Evolutionary conservation across 2,329 filamentous ascomycete species (phyloP), one percentile per base, ranked within the genome.

Genomic region (Colletotrichum chlorophyti): DNA sequence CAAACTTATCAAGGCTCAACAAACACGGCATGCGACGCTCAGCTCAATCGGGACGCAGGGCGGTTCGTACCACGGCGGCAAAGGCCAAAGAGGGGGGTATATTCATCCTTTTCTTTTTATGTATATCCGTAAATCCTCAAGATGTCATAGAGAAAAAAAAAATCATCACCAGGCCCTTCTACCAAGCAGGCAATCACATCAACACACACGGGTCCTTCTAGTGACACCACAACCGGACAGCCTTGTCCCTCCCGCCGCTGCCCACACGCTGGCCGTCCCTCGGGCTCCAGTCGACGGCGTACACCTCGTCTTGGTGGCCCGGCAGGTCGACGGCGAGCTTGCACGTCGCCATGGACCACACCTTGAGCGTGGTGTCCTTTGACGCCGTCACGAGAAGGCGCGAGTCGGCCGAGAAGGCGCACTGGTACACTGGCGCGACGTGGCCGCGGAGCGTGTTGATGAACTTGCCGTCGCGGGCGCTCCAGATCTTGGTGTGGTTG

Each of bases 401-500:
- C 15, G 91, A 96, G 72, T 99, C 95, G 2, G 95, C 91, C 10
- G 91, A 96, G 78, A 97, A 99, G 37, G 90, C 88, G 67, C 91
- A 92, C 76, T 96, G 92, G 48, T 97, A 98, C 14, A 98, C 93
- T 2, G 93, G 89, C 1, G 90, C 93, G 38, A 85, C 93, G 74
- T 98, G 95, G 7, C 93, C 95, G 51, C 93, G 85, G 26, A 98
- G 82, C 0, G 92, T 97, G 68, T 89, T 89, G 65, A 97, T 86
- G 74, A 97, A 98, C 64, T 88, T 90, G 41, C 85, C 85, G 64
- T 88, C 85, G 62, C 83, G 83, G 58, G 60, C 51, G 65, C 88
- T 91, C 93, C 93, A 98, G 23, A 97, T 76, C 76, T 97, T 97
- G 66, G 94, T 92, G 68, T 94, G 91, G 71, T 98, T 99, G 73